Base-by-base conservation (phyloP, 495 filamentous ascomycete species). In the Trichoderma reesei region DNA sequence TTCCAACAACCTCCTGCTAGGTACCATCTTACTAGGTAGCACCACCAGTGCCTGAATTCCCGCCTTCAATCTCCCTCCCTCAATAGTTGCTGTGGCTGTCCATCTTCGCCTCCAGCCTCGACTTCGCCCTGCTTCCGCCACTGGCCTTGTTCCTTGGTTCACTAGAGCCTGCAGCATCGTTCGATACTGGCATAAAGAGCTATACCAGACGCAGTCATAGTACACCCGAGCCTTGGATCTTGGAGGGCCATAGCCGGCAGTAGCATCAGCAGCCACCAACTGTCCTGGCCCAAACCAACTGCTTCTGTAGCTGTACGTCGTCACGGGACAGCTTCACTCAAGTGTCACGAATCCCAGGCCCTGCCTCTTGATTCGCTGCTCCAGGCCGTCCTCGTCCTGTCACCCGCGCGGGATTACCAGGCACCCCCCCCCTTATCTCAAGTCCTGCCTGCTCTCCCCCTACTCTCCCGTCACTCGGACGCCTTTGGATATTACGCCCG, bases 281-380 rank as follows among this genome's bases (percentile, higher is more conserved):
- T 18, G 5, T 56, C 31, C 11, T 3, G 20, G 11, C 9, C 26
- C 51, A 26, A 56, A 36, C 13, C 51, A 5, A 33, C 51, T 31
- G 20, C 3, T 33, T 8, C 26, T 56, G 51, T 56, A 56, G 20
- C 51, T 16, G 9, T 36, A 33, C 51, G 26, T 8, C 31, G 26
- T 34, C 51, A 56, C 51, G 51, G 34, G 26, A 56, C 51, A n/a
- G 51, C 51, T 10, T 56, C 51, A 56, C 51, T 56, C 34, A 9
- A 56, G 51, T 56, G 51, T 56, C 8, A 56, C 51, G 51, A 56
- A 14, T 26, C 31, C 20, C 18, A 33, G 51, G 26, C 9, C 51
- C 20, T 31, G 26, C 51, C 18, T 56, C 9, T 13, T 56, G 51
- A 36, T 56, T 34, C 51, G 51, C 51, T 56, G 20, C 26, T 26